Evolutionary conservation across 345 rosid genomes (phyloP), one percentile per base, ranked within the genome.

Genomic region (Acer saccharum): DNA sequence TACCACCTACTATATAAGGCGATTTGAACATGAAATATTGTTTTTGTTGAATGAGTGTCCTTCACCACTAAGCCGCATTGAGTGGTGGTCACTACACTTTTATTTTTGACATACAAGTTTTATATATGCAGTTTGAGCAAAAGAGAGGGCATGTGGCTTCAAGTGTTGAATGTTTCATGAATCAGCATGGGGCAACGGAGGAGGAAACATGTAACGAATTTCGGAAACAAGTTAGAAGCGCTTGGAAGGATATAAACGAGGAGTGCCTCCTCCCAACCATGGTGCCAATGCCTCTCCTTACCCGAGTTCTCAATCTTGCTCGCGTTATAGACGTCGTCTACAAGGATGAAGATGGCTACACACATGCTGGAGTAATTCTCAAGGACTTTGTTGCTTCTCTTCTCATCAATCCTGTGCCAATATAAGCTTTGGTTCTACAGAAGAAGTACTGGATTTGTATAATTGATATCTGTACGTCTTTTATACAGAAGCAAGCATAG

Each of bases 161-260:
- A 0, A n/a, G 67, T 2, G 58, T 88, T 0, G 87, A 88, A 11
- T 86, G 86, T 52, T 83, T 77, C 83, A 71, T 78, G 83, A 82
- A 75, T 21, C 81, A 87, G 25, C 25, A 87, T 39, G 71, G 65
- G 0, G 78, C 48, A 8, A 29, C 66, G 3, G 78, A 69, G 14
- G 64, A 84, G 8, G 85, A 74, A 52, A 74, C 86, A 1, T 25
- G 70, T 2, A n/a, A 61, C 0, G 78, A 71, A 39, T 12, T 88
- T 0, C 18, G 9, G 1, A 74, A 50, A 12, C 73, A 10, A 65
- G 54, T 84, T 3, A 4, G 8, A 17, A 14, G 54, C 72, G 87
- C 84, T 0, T 84, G 87, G 88, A 85, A 79, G 55, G 88, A 86
- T 35, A 52, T 85, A 4, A 86, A 87, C 17, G 82, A 77, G 23